Evolutionary conservation across 805 yeast species (phyloP), one percentile per base, ranked within the genome.

Genomic region (Suhomyces kilbournensis): DNA sequence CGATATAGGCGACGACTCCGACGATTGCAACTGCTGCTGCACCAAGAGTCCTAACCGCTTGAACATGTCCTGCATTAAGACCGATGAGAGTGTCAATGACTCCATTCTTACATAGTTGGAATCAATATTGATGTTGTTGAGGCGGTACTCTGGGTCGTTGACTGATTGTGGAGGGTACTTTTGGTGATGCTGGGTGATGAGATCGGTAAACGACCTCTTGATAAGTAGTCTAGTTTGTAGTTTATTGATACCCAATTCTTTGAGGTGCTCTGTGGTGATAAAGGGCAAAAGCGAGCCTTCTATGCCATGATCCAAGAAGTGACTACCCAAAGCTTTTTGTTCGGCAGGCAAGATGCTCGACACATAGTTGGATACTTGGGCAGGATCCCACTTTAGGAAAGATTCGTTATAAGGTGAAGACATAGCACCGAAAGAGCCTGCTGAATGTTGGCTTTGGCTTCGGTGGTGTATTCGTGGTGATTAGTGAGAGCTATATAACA

Each of bases 261-360:
- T 74, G 44, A 92, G 79, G 63, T 90, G 94, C 7, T 79, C 82
- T 10, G 88, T 81, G 30, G 83, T 82, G 47, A 92, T 72, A 55
- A 82, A 84, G 1, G 89, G 83, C 48, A 93, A 70, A 3, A 88
- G 76, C 28, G 86, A 81, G 1, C 97, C 97, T 3, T 86, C 83
- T 48, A 89, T 81, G 58, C 84, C 84, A 67, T 89, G 81, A 2
- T 74, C 76, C 23, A 75, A 69, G 62, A 86, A 84, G 8, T 53
- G 53, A 12, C 60, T 35, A 19, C 69, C 69, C 15, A 69, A 48
- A 20, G 49, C 52, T 43, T 53, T 48, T 46, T 59, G 58, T 19
- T 64, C 67, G 20, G 58, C 65, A 9, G 65, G 65, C 15, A 65
- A 47, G 5, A 63, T 51, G 4, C 64, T 56, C 51, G 61, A 58